Evolutionary conservation across 148 eudicot genomes (phyloP), one percentile per base, ranked within the genome.

Genomic region (Vaccinium darrowii): DNA sequence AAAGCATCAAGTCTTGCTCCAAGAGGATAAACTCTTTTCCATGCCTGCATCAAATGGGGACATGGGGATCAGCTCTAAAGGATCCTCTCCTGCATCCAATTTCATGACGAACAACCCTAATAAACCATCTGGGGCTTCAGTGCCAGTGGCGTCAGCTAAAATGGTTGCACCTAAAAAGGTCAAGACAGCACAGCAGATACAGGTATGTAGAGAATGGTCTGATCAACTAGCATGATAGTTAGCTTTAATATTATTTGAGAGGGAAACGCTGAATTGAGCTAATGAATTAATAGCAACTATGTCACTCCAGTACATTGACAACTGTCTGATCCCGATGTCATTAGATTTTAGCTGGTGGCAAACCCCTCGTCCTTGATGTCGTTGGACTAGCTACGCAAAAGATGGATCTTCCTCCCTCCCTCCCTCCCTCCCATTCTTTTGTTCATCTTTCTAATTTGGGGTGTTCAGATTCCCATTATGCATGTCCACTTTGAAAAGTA

Each of bases 11-110:
- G 56, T 77, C n/a, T 50, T 21, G 57, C 71, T 65, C 33, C 15
- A 9, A 13, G 71, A 11, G 1, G 11, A 65, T 27, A 65, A 65
- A 65, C 30, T 65, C 33, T 51, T 47, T 4, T 47, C 36, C 25
- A 49, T 50, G 80, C 56, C 33, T 77, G 14, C 56, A 77, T 49
- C 27, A 52, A 77, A 50, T 13, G 13, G 14, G 57, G 53, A 77
- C 53, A 50, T 19, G 80, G 56, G 80, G 9, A 77, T 47, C n/a
- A 74, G 50, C 52, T 74, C 78, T 74, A 18, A 39, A 33, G 78
- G 50, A 39, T 74, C 51, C 50, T 74, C 49, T 74, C 50, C 78
- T 39, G 78, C 50, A 1, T 74, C 52, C 52, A 74, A 74, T 8
- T 74, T 74, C 50, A 30, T 39, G n/a, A 74, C 7, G 78, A 18